Base-by-base conservation (phyloP, 768 basidiomycete genomes). In the Kwoniella dejecticola region DNA sequence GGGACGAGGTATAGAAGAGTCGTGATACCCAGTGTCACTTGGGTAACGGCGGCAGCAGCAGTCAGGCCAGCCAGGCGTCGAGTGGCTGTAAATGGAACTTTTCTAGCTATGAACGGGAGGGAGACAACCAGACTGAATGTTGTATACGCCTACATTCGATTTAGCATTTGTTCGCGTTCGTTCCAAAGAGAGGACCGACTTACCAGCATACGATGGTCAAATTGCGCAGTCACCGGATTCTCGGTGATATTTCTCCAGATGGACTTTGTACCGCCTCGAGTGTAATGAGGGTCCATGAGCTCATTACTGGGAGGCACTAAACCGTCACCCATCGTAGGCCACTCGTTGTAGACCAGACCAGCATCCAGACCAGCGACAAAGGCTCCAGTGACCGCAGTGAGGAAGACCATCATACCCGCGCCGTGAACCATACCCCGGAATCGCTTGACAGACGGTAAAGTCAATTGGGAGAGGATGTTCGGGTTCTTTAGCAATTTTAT, bases 321-420 rank as follows among this genome's bases (percentile, higher is more conserved):
- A 15, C 86, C 84, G 6, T 89, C 93, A 36, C 91, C 95, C 95
- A 99, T 99, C 4, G 88, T 80, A 0, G 96, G 96, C 81, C 96
- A 99, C 74, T 98, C 95, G 75, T 99, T 99, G 81, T 98, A 98
- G n/a, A 93, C 77, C 55, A 99, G 80, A 13, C 96, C 96, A 0
- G 96, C 96, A 77, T 99, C 96, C 42, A 99, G 83, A 13, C 96
- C 96, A 36, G 96, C 96, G 27, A 99, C 96, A 70, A 99, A 98
- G 4, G 96, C 96, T 52, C 96, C 95, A 44, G 95, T 97, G 24
- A 97, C 76, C 1, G 94, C 95, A 0, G 96, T 99, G 60, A 95
- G 64, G 73, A 97, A 86, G 4, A 98, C 90, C 27, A 98, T 83
- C 5, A 81, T 89, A 11, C 87, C 86, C 56, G 96, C 77, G 12